phyloP scores from a whole-genome alignment of 164 flowering plant genomes.

The Aristolochia fimbriata region DNA sequence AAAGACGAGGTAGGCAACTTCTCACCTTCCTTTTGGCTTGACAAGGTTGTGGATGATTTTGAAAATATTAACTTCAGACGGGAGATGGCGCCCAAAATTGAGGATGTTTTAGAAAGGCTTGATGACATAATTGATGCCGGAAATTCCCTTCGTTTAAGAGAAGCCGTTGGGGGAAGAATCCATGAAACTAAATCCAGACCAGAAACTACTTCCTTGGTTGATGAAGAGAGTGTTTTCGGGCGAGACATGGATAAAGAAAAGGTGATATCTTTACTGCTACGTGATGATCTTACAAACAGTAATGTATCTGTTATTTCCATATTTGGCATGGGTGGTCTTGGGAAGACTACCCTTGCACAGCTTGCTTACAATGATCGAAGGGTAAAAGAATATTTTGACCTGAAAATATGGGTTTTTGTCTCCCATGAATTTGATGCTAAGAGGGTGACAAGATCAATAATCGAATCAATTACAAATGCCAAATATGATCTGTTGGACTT shows the following conservation, averaged over 20 bases:
- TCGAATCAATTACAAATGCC: background rate
- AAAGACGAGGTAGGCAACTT: background rate
- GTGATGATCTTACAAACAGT: background rate
- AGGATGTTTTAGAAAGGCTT: background rate
- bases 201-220: background rate
- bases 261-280: background rate
- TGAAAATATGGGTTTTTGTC: constrained; percentile 5
- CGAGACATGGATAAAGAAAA: constrained; percentile 3
- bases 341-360: constrained; percentile 9
- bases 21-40: background rate
- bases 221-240: constrained; percentile 1
- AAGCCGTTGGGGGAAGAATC: background rate
- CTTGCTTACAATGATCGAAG: constrained; percentile 4
- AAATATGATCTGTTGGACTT: background rate
- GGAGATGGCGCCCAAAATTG: background rate
- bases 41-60: background rate
- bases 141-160: background rate
- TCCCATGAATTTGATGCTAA: constrained; percentile 6
- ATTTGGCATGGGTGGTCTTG: constrained; percentile 10
- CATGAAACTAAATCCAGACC: background rate
- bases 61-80: background rate
- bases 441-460: constrained; percentile 1
- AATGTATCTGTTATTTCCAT: constrained; percentile 2
- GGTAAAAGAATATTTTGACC: background rate
- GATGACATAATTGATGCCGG: constrained; percentile 2